Conservation (phyloP, 2,329 filamentous ascomycete genomes). For the Beauveria scarabaeidicola region DNA sequence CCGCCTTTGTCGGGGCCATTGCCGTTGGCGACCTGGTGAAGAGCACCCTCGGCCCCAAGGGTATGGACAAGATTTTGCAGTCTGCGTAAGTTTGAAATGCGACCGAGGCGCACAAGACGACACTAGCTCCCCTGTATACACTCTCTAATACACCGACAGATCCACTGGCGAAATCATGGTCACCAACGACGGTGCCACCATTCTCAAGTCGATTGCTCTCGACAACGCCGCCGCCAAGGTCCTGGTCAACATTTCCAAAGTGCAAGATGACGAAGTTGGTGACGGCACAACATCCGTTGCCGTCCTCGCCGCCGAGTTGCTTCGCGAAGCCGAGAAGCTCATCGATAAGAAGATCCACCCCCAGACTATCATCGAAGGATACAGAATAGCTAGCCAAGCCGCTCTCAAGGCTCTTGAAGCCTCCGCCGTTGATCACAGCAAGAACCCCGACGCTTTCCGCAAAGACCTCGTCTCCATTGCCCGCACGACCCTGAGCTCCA, state of each 20-base stretch:
- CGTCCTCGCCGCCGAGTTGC: constrained; percentile 86
- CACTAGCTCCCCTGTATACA: constrained; percentile 10
- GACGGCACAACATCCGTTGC: constrained; percentile 98
- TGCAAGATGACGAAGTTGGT: constrained; percentile 97
- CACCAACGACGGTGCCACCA: constrained; percentile 97
- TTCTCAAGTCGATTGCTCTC: constrained; percentile 94
- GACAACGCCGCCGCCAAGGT: constrained; percentile 98
- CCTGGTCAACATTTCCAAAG: constrained; percentile 97
- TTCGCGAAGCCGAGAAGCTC: constrained; percentile 93
- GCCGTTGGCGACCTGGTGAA: constrained; percentile 96
- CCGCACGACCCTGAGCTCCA: constrained; percentile 91
- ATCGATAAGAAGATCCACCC: constrained; percentile 98
- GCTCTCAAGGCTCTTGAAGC: constrained; percentile 78
- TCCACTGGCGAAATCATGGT: constrained; percentile 97
- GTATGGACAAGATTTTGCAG: constrained; percentile 98
- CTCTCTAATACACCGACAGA: constrained; percentile 35
- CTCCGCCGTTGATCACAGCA: constrained; percentile 83
- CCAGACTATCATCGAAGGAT: constrained; percentile 98
- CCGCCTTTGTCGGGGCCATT: constrained; percentile 97
- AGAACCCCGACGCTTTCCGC: constrained; percentile 72
- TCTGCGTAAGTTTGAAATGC: constrained; percentile 60
- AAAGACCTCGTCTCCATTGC: constrained; percentile 87
- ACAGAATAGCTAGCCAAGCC: constrained; percentile 89
- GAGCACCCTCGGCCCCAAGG: constrained; percentile 93
- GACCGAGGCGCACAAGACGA: background rate